A percentile compares a stretch with the other conserved stretches of the same genome.
Evolutionary conservation across 2,329 filamentous ascomycete species (phyloP).

Genomic region (Graphilbum sp.): DNA sequence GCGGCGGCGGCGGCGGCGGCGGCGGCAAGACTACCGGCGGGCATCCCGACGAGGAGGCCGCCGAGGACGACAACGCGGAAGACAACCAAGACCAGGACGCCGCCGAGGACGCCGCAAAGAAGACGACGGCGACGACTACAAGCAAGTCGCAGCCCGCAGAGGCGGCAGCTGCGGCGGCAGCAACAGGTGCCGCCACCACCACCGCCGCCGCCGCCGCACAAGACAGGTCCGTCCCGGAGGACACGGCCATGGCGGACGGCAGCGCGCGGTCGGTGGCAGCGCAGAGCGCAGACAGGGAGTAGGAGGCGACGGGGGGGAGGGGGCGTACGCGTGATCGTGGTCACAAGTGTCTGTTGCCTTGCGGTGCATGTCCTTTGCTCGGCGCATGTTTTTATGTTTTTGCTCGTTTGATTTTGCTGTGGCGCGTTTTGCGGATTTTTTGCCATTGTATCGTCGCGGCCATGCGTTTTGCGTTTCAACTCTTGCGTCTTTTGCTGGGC

Average conservation of each 20-base stretch:
- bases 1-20: too few relatives aligned
- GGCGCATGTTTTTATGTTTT: too few relatives aligned
- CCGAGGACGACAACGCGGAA: constrained; percentile 6
- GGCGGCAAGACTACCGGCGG: too few relatives aligned
- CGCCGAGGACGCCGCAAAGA: constrained; percentile 5
- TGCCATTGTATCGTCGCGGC: too few relatives aligned
- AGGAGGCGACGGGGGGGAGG: too few relatives aligned
- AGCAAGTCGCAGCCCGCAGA: not conserved
- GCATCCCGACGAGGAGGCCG: constrained; percentile 4
- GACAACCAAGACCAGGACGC: constrained; percentile 4
- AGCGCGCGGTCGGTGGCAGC: constrained; percentile 17
- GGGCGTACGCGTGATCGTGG: too few relatives aligned
- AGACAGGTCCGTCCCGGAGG: too few relatives aligned
- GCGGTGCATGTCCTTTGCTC: not conserved
- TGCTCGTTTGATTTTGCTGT: not conserved
- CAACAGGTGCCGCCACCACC: not conserved
- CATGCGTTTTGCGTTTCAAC: not conserved
- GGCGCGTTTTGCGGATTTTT: too few relatives aligned
- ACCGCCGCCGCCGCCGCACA: constrained; percentile 12
- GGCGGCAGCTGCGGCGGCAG: not conserved
- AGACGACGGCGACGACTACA: not conserved
- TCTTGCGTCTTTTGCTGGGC: not conserved
- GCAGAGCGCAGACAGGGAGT: constrained; percentile 10
- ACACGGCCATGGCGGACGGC: constrained; percentile 31
- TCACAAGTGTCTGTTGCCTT: too few relatives aligned